These are phyloP conservation scores for Erigeron canadensis DNA, from an alignment of 129 eudicot species.

Conservation along the genomic window DNA sequence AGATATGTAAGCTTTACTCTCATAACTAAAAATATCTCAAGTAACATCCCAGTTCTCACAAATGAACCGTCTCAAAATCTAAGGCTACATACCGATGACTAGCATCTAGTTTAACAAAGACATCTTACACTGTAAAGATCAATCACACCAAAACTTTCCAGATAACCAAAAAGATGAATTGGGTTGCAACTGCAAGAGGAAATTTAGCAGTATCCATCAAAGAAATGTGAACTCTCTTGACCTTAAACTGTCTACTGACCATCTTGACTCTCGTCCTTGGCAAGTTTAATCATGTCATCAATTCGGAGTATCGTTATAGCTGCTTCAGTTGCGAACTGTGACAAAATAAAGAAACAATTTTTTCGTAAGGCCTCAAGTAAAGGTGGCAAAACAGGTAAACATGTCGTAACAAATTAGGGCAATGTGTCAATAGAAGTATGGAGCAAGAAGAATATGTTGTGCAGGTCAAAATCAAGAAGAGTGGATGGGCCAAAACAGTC, in stretches of 20 bases:
- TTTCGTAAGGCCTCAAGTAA: neutral
- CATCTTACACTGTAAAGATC: conserved; percentile 18
- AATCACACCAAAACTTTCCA: conserved; percentile 29
- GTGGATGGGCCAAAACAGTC: neutral
- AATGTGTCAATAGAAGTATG: no score
- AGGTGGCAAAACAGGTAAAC: neutral
- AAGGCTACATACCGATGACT: conserved; percentile 18
- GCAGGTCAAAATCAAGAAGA: neutral
- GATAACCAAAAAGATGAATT: neutral
- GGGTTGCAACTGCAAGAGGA: neutral
- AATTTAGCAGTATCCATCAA: neutral
- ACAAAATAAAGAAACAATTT: neutral
- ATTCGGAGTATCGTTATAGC: conserved; percentile 94
- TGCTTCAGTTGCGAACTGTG: conserved; percentile 96
- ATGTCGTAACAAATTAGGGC: neutral
- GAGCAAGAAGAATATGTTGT: no score
- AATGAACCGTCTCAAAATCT: conserved; percentile 14
- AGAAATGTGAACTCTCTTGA: neutral
- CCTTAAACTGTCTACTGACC: conserved; percentile 40
- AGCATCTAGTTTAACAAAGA: conserved; percentile 22
- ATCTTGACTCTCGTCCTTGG: conserved; percentile 81
- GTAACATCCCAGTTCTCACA: neutral
- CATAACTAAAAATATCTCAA: neutral
- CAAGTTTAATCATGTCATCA: conserved; percentile 90
- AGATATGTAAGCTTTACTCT: neutral